Evolutionary conservation across 257 asterid genomes (phyloP).

Genomic region (Fraxinus quadrangulata): DNA sequence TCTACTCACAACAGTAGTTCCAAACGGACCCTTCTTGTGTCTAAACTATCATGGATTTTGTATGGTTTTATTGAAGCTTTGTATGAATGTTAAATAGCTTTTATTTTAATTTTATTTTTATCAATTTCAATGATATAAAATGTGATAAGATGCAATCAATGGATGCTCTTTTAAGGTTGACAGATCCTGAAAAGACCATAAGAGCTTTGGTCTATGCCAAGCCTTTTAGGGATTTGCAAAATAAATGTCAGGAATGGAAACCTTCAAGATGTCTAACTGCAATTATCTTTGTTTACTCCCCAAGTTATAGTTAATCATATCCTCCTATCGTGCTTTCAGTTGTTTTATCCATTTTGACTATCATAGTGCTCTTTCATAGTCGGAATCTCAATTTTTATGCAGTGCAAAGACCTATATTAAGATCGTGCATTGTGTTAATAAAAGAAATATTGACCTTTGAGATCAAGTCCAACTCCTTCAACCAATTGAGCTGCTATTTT

Average conservation of each 20-base stretch:
- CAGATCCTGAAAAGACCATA: not conserved
- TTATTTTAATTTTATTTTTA: too few relatives aligned
- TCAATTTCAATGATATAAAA: too few relatives aligned
- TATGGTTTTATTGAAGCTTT: not conserved
- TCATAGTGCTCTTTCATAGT: not conserved
- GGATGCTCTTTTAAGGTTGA: not conserved
- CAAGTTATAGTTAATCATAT: not conserved
- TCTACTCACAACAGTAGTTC: too few relatives aligned
- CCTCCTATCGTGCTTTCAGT: not conserved
- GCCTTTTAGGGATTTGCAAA: not conserved
- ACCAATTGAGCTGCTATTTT: not conserved
- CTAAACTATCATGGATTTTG: not conserved
- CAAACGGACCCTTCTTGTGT: not conserved
- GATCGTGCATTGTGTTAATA: not conserved
- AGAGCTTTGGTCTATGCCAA: not conserved
- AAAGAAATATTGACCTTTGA: not conserved
- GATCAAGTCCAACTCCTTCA: not conserved
- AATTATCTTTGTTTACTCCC: not conserved
- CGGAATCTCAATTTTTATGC: not conserved
- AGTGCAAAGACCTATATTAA: not conserved
- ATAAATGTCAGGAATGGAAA: not conserved
- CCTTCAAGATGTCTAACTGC: not conserved
- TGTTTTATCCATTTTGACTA: not conserved
- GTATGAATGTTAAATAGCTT: not conserved
- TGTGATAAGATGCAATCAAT: not conserved